phyloP scores from a whole-genome alignment of 441 rosid species.

The Omphalea diandra region DNA sequence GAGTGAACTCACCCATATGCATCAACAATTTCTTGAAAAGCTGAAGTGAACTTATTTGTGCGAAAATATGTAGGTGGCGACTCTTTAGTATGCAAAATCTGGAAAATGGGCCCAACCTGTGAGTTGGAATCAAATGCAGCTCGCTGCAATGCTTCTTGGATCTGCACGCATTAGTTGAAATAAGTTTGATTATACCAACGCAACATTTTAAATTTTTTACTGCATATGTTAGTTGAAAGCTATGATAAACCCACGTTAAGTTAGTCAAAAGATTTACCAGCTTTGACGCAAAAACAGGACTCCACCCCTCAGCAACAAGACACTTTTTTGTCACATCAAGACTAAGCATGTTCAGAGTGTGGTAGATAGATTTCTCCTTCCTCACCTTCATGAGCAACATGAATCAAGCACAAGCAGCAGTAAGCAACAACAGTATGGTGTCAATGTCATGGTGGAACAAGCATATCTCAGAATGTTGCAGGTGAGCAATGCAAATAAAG shows the following conservation, averaged over 20 bases:
- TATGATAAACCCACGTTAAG: background rate
- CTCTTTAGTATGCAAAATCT: slow-evolving; percentile 60
- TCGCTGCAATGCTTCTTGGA: slow-evolving; percentile 65
- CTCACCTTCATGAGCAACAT: slow-evolving; percentile 58
- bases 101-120: slow-evolving; percentile 71
- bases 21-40: slow-evolving; percentile 83
- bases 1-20: slow-evolving; percentile 68
- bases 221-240: background rate
- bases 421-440: background rate
- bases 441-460: background rate
- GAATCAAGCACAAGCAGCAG: too few relatives aligned
- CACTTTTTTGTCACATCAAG: slow-evolving; percentile 80
- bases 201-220: slow-evolving; percentile 6
- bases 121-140: slow-evolving; percentile 71
- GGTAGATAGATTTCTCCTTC: slow-evolving; percentile 73
- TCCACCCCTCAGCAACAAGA: slow-evolving; percentile 82
- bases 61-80: slow-evolving; percentile 74
- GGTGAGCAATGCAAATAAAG: slow-evolving; percentile 8
- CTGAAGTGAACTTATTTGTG: slow-evolving; percentile 67
- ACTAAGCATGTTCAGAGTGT: slow-evolving; percentile 74
- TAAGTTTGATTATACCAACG: slow-evolving; percentile 7
- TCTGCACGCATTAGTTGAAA: slow-evolving; percentile 41
- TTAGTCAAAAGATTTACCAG: slow-evolving; percentile 43
- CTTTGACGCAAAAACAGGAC: slow-evolving; percentile 65
- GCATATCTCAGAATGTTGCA: background rate